Percentiles rank a stretch among this genome's conserved stretches.
Conservation (phyloP, 805 yeast species). For the Sugiyamaella floridensis region DNA sequence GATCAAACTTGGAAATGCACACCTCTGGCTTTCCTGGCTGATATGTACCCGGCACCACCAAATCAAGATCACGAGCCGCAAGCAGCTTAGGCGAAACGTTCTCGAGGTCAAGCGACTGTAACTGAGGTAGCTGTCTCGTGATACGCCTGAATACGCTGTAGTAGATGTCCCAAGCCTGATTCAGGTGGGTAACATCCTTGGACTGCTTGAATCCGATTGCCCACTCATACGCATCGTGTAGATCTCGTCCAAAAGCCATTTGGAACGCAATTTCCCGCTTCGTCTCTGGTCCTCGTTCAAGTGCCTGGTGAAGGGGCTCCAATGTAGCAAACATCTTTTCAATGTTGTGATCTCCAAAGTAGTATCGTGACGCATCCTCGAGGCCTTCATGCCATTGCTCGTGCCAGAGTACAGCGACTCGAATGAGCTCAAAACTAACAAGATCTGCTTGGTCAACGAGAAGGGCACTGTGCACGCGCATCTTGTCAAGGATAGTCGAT, state of each 20-base stretch:
- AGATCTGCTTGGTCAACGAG: slow-evolving; percentile 88
- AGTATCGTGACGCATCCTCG: slow-evolving; percentile 91
- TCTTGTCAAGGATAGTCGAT: slow-evolving; percentile 78
- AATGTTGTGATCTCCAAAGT: slow-evolving; percentile 89
- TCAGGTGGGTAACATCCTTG: slow-evolving; percentile 77
- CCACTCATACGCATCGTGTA: slow-evolving; percentile 92
- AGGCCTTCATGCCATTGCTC: slow-evolving; percentile 97
- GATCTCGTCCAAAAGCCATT: slow-evolving; percentile 87
- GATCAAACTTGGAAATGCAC: slow-evolving; percentile 68
- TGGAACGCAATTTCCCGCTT: slow-evolving; percentile 87
- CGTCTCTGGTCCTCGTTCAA: slow-evolving; percentile 82
- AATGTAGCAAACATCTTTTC: slow-evolving; percentile 89
- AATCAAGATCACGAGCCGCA: slow-evolving; percentile 67
- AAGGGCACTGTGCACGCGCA: slow-evolving; percentile 78
- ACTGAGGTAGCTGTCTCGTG: slow-evolving; percentile 79
- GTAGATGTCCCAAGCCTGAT: slow-evolving; percentile 97
- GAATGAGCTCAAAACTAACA: slow-evolving; percentile 86
- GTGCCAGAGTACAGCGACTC: slow-evolving; percentile 96
- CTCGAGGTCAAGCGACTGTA: slow-evolving; percentile 80
- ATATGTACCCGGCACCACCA: slow-evolving; percentile 94
- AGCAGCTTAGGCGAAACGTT: slow-evolving; percentile 88
- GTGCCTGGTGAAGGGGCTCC: slow-evolving; percentile 80
- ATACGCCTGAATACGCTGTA: slow-evolving; percentile 89
- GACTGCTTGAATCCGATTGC: slow-evolving; percentile 76
- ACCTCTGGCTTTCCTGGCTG: slow-evolving; percentile 75